Conservation (phyloP, 2,329 filamentous ascomycete genomes). For the Microascus cirrosus region DNA sequence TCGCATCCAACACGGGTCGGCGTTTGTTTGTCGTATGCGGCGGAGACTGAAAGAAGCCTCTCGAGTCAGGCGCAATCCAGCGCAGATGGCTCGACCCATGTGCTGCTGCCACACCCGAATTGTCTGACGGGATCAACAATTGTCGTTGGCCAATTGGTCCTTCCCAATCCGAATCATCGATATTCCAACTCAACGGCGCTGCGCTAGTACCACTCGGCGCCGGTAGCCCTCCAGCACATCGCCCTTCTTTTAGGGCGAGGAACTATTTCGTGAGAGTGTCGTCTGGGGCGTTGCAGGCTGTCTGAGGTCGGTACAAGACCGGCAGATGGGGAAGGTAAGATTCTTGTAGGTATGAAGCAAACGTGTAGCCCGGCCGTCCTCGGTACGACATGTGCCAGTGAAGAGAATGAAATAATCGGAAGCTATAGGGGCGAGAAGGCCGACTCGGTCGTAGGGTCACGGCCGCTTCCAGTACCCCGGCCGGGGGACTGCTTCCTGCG, state of each 20-base stretch:
- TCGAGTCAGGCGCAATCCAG: not conserved
- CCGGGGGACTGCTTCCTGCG: not conserved
- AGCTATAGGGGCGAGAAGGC: not conserved
- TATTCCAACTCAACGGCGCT: not conserved
- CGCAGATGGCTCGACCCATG: not conserved
- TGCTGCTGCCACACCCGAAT: not conserved
- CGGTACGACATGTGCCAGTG: not conserved
- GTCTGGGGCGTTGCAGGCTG: not conserved
- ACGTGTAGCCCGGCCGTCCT: not conserved
- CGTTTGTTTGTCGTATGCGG: not conserved
- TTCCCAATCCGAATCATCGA: not conserved
- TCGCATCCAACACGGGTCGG: not conserved
- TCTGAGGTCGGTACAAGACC: not conserved
- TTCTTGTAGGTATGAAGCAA: not conserved
- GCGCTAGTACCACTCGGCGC: not conserved
- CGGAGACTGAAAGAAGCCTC: not conserved
- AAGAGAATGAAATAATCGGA: not conserved
- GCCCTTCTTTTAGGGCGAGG: not conserved
- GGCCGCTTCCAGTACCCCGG: not conserved
- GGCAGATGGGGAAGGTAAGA: not conserved
- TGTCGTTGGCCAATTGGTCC: not conserved
- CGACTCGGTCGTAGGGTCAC: not conserved
- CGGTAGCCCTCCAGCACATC: not conserved
- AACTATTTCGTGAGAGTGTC: not conserved
- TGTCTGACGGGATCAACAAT: not conserved